Base-by-base conservation (phyloP, 1,139 yeast genomes). In the Sugiyamaella castrensis region DNA sequence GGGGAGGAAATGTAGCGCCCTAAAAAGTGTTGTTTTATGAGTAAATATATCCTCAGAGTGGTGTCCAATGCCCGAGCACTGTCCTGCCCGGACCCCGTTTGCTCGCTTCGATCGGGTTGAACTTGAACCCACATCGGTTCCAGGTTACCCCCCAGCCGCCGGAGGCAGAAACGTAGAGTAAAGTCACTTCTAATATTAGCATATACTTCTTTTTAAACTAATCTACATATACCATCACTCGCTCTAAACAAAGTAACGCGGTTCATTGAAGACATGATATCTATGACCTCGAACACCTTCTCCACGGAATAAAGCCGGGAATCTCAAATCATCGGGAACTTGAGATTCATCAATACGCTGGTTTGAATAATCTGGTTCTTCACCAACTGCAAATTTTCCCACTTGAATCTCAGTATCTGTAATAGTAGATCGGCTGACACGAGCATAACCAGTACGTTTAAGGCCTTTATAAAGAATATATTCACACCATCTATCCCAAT, bases 401-500 rank as follows among this genome's bases (percentile, higher is more conserved):
- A 88, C 85, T 71, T 92, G 98, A 50, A 92, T 79, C 68, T 92
- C 98, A 1, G 98, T 92, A 64, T 92, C 98, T 1, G 98, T 92
- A 57, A 92, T 91, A 1, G 96, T 84, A 8, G 95, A 87, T 64
- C 98, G 79, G 41, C 95, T 84, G 37, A 92, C 85, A 67, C 98
- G 81, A 1, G 98, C 98, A 66, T 92, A 92, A 1, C 95, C 98
- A 1, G 87, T 81, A 68, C 96, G 85, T 67, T 81, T 84, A 69
- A 92, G 72, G 53, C 85, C 84, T 67, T 92, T 86, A 77, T 85
- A 92, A 57, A 92, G 72, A 55, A 92, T 89, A 70, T 92, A 92
- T 70, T 92, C 95, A 71, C 98, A 92, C 98, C 98, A 92, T 71
- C 98, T 80, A 65, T 92, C 98, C 85, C 94, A 87, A 66, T 92